These are phyloP conservation scores for Venturia carpophila DNA, from an alignment of 2,329 filamentous ascomycete species.

Conservation along the genomic window DNA sequence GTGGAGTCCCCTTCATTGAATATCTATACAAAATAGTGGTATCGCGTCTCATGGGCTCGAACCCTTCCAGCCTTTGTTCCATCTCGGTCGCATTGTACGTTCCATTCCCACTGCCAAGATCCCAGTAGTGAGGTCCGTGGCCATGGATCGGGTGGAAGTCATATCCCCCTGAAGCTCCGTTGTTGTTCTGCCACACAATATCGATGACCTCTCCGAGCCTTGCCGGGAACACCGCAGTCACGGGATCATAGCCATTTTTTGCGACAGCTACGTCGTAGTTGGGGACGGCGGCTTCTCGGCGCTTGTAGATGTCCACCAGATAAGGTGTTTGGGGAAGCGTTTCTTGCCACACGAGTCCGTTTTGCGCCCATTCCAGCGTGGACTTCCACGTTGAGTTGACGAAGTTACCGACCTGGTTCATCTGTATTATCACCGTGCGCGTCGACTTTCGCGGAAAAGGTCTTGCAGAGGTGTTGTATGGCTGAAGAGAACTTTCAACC, in stretches of 20 bases:
- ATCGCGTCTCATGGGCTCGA: conserved; percentile 37
- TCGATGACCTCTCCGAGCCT: conserved; percentile 50
- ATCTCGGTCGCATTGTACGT: conserved; percentile 45
- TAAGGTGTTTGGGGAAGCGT: conserved; percentile 33
- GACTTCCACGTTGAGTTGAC: conserved; percentile 2
- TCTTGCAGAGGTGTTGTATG: conserved; percentile 26
- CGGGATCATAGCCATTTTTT: conserved; percentile 49
- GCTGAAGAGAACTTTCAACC: conserved; percentile 34
- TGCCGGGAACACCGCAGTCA: conserved; percentile 44
- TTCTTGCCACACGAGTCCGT: conserved; percentile 23
- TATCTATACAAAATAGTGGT: conserved; percentile 53
- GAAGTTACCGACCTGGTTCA: conserved; percentile 1
- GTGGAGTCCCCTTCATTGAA: conserved; percentile 31
- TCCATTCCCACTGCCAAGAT: conserved; percentile 47
- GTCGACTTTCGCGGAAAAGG: conserved; percentile 29
- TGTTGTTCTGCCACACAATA: conserved; percentile 43
- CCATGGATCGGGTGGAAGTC: conserved; percentile 48
- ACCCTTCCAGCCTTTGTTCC: conserved; percentile 35
- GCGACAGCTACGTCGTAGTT: conserved; percentile 44
- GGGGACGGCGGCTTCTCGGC: conserved; percentile 41
- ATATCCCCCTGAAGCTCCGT: conserved; percentile 31
- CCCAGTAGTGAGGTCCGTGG: conserved; percentile 48
- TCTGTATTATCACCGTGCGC: conserved; percentile 21
- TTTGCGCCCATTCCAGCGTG: conserved; percentile 23
- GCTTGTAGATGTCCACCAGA: conserved; percentile 46